Base-by-base conservation (phyloP, 495 filamentous ascomycete genomes). In the Bombardia bombarda region DNA sequence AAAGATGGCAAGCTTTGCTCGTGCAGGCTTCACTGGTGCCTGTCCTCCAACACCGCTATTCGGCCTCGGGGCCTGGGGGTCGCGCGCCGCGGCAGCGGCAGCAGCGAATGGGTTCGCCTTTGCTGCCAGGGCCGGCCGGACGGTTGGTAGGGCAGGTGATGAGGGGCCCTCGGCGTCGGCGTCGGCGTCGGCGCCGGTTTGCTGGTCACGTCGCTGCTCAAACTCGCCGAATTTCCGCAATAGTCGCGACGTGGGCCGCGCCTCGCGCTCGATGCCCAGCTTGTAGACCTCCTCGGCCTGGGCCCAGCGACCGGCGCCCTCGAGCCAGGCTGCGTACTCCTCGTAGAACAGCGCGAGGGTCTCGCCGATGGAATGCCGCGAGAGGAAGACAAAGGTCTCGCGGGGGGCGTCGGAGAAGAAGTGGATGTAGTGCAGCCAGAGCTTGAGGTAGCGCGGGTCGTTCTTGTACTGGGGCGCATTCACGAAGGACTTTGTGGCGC, bases 271-370 rank as follows among this genome's bases (percentile, higher is more conserved):
- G 33, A 97, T 78, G 1, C 93, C 92, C 34, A 93, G 69, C 47
- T 78, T 77, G 50, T 92, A 98, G 2, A 98, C 82, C 60, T 98
- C 93, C 43, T 93, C 87, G 7, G 93, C 92, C 58, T 97, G 92
- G 7, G 73, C 74, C 87, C 90, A 95, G 38, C 89, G 74, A 14
- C 83, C 87, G 9, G 80, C 83, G 38, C 78, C 72, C 66, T 98
- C 92, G 16, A 98, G 64, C 85, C 90, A 94, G 0, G 77, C 83
- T 0, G 92, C 89, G 65, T 93, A 97, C 52, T 97, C 93, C 55
- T 98, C 92, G 61, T 98, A 97, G 56, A 89, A 98, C n/a, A 96
- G 65, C 0, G 92, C 92, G 8, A 98, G 69, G 1, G 77, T 70
- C 52, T 95, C 90, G 35, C 90, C 92, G 46, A 97, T 84, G 43